Evolutionary conservation across 202 grass and related monocot genomes (phyloP).

Genomic region (Alloteropsis angusta): DNA sequence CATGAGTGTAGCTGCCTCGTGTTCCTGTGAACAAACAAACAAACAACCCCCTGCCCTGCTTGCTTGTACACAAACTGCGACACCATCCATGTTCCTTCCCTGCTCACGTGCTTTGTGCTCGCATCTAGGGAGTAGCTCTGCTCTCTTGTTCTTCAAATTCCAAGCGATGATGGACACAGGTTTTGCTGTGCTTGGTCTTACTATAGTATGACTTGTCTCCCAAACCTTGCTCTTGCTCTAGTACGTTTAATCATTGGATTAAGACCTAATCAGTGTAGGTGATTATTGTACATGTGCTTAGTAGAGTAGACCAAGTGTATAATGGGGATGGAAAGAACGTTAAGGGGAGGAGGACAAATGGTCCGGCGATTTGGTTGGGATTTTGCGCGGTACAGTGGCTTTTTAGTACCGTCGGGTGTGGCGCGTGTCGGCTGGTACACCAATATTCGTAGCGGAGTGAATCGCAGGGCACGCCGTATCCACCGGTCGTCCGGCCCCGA

Average conservation of each 20-base stretch:
- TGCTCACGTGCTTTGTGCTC: not conserved
- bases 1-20: not conserved
- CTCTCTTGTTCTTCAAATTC: not conserved
- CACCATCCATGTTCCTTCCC: not conserved
- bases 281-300: too few species aligned
- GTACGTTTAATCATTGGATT: too few species aligned
- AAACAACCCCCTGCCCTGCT: not conserved
- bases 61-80: not conserved
- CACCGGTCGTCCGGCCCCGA: conserved; percentile 12
- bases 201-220: not conserved
- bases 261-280: too few species aligned
- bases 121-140: not conserved
- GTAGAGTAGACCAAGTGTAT: not conserved
- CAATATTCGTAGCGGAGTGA: not conserved
- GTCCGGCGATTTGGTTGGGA: not conserved
- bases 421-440: conserved; percentile 31
- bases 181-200: not conserved
- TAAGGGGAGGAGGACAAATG: not conserved
- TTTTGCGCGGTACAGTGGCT: not conserved
- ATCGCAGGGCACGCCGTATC: not conserved
- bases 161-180: not conserved
- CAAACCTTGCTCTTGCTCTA: not conserved
- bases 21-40: not conserved
- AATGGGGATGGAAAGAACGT: not conserved
- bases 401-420: conserved; percentile 24